phyloP scores from a whole-genome alignment of 805 yeast species.

The Monosporozyma unispora region DNA sequence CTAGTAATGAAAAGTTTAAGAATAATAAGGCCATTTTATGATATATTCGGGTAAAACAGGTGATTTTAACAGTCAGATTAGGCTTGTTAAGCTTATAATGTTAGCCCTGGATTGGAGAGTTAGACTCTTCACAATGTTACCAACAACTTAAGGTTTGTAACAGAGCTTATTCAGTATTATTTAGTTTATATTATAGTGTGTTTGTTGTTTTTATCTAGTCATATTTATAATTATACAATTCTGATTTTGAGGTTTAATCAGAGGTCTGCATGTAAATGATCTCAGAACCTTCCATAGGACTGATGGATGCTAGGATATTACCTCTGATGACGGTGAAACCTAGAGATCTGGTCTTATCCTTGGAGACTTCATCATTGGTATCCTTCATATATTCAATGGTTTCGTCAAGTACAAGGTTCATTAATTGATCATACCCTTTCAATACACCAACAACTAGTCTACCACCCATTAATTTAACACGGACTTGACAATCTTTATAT shows the following conservation, averaged over 20 bases:
- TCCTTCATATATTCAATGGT: slow-evolving; percentile 53
- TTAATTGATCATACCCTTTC: slow-evolving; percentile 75
- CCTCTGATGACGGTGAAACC: slow-evolving; percentile 85
- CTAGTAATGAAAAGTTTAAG: not conserved
- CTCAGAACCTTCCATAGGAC: slow-evolving; percentile 29
- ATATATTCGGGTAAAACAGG: not conserved
- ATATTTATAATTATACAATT: not conserved
- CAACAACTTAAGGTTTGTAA: no score
- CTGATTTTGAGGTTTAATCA: not conserved
- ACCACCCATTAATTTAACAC: slow-evolving; percentile 79
- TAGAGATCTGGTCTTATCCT: slow-evolving; percentile 52
- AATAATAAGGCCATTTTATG: not conserved
- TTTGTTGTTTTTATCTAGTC: not conserved
- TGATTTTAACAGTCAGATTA: not conserved
- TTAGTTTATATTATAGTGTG: not conserved
- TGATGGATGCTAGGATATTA: slow-evolving; percentile 48
- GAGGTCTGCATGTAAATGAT: slow-evolving; percentile 18
- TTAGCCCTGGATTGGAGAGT: not conserved
- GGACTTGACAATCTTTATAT: slow-evolving; percentile 62
- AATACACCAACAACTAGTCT: slow-evolving; percentile 72
- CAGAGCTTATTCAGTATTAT: not conserved
- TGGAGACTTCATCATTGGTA: slow-evolving; percentile 60
- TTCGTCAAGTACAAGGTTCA: slow-evolving; percentile 70
- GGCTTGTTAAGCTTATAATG: not conserved
- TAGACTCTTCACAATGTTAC: no score